Percentiles rank a stretch among this genome's conserved stretches.
Conservation (phyloP, 1,284 basidiomycete genomes). For the Lignosus rhinocerotis region DNA sequence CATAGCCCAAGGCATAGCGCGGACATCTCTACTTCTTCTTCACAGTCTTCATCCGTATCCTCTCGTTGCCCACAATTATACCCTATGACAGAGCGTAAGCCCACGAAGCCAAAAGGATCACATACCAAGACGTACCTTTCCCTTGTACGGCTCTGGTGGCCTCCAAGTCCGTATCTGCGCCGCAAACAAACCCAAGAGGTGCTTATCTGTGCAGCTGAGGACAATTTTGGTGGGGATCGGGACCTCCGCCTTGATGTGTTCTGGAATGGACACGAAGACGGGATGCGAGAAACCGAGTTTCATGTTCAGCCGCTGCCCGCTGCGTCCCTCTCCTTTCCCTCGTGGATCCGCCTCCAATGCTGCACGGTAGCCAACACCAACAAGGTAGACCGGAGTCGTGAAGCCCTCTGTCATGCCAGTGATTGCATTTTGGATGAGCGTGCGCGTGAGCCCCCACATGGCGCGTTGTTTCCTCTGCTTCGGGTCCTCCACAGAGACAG, state of each 20-base stretch:
- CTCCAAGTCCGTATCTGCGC: conserved; percentile 84
- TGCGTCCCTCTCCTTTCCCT: conserved; percentile 55
- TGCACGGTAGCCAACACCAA: conserved; percentile 95
- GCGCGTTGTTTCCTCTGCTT: conserved; percentile 76
- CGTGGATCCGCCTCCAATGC: conserved; percentile 85
- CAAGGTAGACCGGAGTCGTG: conserved; percentile 79
- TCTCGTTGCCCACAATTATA: conserved; percentile 89
- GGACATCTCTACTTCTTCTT: conserved; percentile 86
- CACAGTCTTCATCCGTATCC: conserved; percentile 85
- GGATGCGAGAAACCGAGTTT: conserved; percentile 93
- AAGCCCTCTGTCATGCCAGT: conserved; percentile 90
- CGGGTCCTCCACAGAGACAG: conserved; percentile 73
- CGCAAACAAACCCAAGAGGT: conserved; percentile 83
- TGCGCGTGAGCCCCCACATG: conserved; percentile 93
- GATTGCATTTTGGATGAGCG: conserved; percentile 88
- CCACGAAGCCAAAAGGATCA: conserved; percentile 4
- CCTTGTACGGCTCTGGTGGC: conserved; percentile 96
- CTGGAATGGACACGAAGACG: conserved; percentile 81
- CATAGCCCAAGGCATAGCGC: conserved; percentile 8
- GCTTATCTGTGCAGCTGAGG: conserved; percentile 73
- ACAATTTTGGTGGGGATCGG: conserved; percentile 71
- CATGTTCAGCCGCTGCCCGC: conserved; percentile 74
- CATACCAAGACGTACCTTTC: conserved; percentile 67
- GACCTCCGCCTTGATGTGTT: conserved; percentile 76
- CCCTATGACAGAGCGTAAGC: conserved; percentile 52